Evolutionary conservation across 805 yeast genomes (phyloP), one percentile per base, ranked within the genome.

Genomic region (Sugiyamaella valdiviana): DNA sequence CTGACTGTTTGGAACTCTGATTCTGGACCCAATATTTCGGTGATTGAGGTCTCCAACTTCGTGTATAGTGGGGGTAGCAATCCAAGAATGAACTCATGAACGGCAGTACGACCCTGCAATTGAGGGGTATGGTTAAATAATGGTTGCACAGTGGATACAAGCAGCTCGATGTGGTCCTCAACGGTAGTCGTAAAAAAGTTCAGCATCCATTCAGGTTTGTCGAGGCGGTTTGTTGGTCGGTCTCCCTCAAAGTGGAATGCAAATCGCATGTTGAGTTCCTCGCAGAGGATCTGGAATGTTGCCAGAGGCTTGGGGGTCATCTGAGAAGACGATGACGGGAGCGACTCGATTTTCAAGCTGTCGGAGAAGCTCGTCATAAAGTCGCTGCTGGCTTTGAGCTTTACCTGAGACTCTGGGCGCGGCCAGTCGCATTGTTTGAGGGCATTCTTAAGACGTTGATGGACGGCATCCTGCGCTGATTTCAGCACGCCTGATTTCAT

Each of bases 181-280:
- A 70, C 36, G 19, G 60, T 47, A 29, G 56, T 54, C 23, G 57
- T 42, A 22, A 76, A 59, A 56, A 74, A 83, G 15, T 68, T 63
- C 51, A 83, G 72, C 2, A 80, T 75, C 83, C 87, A 83, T 59
- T 84, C 90, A 1, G 91, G 90, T 57, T 79, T 79, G 49, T 82
- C 80, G 21, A 78, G 58, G 40, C 78, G 74, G 57, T 82, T 82
- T 0, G 90, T 83, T 29, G 80, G 83, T 36, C 63, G 68, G 23
- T 72, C 66, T 3, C 76, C 68, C 43, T 76, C 75, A 58, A 83
- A 84, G 59, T 85, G 87, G 64, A 66, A 84, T 37, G 70, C 65
- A 58, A 85, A 79, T 38, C 85, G 70, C 10, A 70, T 55, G 6
- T 66, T 65, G 23, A 82, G 68, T 1, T 77, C 76, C 21, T 64